Evolutionary conservation across 495 filamentous ascomycete species (phyloP).

Genomic region (Neurospora terricola): DNA sequence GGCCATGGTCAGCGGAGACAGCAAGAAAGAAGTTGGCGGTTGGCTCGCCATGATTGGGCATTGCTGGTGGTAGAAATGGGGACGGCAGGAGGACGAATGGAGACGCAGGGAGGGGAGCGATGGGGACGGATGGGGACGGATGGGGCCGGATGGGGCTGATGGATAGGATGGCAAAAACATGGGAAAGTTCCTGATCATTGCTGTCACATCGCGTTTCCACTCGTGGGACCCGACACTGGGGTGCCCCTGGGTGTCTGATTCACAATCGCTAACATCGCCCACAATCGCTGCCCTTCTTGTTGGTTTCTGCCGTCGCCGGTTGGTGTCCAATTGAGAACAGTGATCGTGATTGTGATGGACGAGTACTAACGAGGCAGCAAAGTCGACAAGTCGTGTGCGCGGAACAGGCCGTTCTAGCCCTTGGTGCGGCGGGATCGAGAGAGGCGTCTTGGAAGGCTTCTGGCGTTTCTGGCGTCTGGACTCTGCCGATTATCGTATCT

Average conservation of each 20-base stretch:
- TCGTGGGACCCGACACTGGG: not conserved
- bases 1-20: not conserved
- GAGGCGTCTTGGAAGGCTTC: not conserved
- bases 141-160: not conserved
- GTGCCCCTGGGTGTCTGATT: not conserved
- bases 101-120: not conserved
- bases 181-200: not conserved
- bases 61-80: not conserved
- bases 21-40: not conserved
- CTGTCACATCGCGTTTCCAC: not conserved
- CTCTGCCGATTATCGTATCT: not conserved
- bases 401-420: not conserved
- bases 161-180: not conserved
- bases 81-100: not conserved
- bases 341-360: not conserved
- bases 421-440: not conserved
- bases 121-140: not conserved
- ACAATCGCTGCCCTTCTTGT: not conserved
- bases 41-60: not conserved
- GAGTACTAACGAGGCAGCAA: not conserved
- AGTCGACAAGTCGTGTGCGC: not conserved
- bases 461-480: not conserved
- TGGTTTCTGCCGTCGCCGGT: not conserved
- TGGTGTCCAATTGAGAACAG: not conserved
- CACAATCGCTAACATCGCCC: not conserved